Base-by-base conservation (phyloP, 306 rosid genomes). In the Rosa chinensis region DNA sequence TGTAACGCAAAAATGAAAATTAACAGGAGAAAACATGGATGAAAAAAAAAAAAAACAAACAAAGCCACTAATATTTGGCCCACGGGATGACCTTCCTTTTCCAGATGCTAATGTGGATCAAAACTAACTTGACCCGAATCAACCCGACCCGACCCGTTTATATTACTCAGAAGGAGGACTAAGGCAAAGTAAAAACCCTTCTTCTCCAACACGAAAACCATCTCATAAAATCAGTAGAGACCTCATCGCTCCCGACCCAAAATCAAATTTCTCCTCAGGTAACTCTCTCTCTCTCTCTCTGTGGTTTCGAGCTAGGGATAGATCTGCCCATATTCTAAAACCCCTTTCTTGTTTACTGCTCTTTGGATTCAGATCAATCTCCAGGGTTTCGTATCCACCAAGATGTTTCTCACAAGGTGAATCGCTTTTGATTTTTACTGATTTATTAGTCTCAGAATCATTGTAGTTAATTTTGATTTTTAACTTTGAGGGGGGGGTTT, bases 321-420 rank as follows among this genome's bases (percentile, higher is more conserved):
- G 78, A 75, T 75, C 78, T 75, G 25, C 9, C 6, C 39, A 5
- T 21, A 43, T 21, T 42, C 66, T 40, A 58, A n/a, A 74, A 9
- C 53, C 39, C 37, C 17, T 58, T 74, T 44, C 11, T 17, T 75
- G 40, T 37, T 28, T 64, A 32, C 37, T 32, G 3, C 37, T 32
- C 37, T 32, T 32, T 32, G 37, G 74, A 13, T 66, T 63, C 79
- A 76, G 79, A 45, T 76, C 72, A 82, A 43, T 81, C 73, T 76
- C 37, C 18, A 66, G 70, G 77, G 32, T 52, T 76, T 77, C 75
- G 47, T 77, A 66, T 82, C 82, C 25, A 77, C 42, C 53, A 86
- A 79, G 45, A 92, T 94, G 98, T 94, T 94, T 86, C 98, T 94
- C 69, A 94, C 97, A 14, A 94, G 98, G 98, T 93, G 23, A 85